Base-by-base conservation (phyloP, 495 filamentous ascomycete genomes). In the Bacidia rubella region DNA sequence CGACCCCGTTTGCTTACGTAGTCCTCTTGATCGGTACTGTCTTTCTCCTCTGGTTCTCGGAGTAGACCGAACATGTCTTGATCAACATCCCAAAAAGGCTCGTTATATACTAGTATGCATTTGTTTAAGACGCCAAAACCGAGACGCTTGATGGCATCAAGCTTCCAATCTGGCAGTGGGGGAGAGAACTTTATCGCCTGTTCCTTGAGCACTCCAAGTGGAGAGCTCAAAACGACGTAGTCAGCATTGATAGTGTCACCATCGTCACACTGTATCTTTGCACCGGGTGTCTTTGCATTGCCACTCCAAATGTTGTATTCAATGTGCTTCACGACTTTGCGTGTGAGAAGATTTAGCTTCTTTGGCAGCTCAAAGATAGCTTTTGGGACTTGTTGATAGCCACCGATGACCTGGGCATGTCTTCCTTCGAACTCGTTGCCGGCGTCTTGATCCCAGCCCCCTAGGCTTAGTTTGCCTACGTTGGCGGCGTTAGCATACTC, bases 61-160 rank as follows among this genome's bases (percentile, higher is more conserved):
- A 97, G 72, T 26, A 95, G 77, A 7, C 92, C 92, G 61, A 97
- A 96, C 68, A 99, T 95, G 62, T 99, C 90, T 48, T 83, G 77
- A 51, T 82, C 75, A n/a, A 80, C 73, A 60, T 96, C 87, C 92
- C 92, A 99, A 68, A 99, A 99, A 1, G 86, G 72, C 65, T 84
- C 69, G 24, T 89, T 77, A 66, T 93, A 99, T 1, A 95, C 87
- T 24, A 99, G 69, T 17, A 97, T 79, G 22, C 96, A 81, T 62
- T 99, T 99, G 73, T 99, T 99, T 60, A 99, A 72, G 41, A 92
- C 74, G 1, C 92, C 92, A 64, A 93, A 99, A 0, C 93, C 92
- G 32, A 99, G 71, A n/a, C 92, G 83, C 21, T 78, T 67, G 51
- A 99, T 92, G 24, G 85, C 82, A 17, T 78, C 85, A 10, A 62